phyloP scores from a whole-genome alignment of 2,329 filamentous ascomycete genomes.

The Zarea fungicola region DNA sequence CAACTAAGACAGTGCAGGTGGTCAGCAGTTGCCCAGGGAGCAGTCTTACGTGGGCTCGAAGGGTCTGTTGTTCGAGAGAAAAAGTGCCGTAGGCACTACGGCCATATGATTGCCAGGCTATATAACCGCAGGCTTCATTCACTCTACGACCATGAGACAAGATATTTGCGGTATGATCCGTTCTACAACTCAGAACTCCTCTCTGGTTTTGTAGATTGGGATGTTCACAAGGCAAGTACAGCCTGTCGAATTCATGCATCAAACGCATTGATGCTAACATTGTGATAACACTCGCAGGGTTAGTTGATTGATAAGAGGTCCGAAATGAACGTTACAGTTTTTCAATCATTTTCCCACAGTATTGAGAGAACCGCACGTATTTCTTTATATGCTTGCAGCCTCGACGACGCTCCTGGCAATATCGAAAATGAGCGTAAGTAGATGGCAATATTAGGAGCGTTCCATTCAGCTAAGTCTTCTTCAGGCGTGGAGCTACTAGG shows the following conservation, averaged over 20 bases:
- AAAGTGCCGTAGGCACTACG: conserved; percentile 14
- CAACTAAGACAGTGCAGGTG: conserved; percentile 9
- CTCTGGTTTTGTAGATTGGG: neutral
- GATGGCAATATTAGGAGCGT: no score
- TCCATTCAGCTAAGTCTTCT: no score
- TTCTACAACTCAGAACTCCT: neutral
- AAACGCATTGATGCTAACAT: no score
- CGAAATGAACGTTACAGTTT: neutral
- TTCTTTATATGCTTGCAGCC: neutral
- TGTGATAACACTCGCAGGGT: neutral
- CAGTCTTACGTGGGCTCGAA: conserved; percentile 12
- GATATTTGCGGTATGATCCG: accelerated
- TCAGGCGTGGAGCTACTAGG: no score
- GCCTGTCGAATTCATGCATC: no score
- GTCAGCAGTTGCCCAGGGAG: conserved; percentile 13
- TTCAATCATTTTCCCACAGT: no score
- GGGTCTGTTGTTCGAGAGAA: conserved; percentile 13
- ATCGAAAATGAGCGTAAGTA: neutral
- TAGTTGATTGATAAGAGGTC: neutral
- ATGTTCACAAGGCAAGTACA: neutral
- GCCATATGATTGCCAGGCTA: neutral
- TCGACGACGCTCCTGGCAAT: neutral
- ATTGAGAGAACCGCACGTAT: no score
- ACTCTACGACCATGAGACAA: neutral
- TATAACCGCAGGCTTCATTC: accelerated